Conservation (phyloP, 83 land plant genomes). For the Thuja plicata region DNA sequence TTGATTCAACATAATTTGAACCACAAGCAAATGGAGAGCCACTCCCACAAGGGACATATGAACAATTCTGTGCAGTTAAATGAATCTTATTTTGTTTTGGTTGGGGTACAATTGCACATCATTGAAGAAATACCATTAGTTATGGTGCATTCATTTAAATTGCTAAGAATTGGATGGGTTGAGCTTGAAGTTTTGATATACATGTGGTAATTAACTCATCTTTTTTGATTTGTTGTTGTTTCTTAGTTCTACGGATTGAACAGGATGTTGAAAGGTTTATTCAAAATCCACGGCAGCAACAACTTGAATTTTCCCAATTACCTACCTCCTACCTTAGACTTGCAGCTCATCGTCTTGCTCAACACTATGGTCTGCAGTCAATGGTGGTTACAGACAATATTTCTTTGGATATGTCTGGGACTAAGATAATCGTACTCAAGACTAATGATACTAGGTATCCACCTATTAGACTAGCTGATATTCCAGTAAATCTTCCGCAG, state of each 20-base stretch:
- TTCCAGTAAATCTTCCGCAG: slow-evolving; percentile 65
- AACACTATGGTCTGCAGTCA: slow-evolving; percentile 81
- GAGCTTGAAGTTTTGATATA: neutral
- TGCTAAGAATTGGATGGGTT: neutral
- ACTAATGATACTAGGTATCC: slow-evolving; percentile 67
- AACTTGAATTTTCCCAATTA: slow-evolving; percentile 74
- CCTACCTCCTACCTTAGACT: slow-evolving; percentile 83
- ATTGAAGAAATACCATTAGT: neutral
- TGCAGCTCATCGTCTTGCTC: slow-evolving; percentile 92
- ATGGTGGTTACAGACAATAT: slow-evolving; percentile 64
- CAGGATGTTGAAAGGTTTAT: slow-evolving; percentile 85
- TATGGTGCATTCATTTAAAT: neutral
- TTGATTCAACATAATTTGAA: too few relatives aligned
- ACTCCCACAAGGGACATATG: neutral
- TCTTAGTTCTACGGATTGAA: slow-evolving; percentile 76
- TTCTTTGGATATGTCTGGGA: slow-evolving; percentile 63
- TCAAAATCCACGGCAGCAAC: slow-evolving; percentile 65
- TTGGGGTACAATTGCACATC: neutral
- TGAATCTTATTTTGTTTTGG: neutral
- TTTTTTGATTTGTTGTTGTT: slow-evolving; percentile 4
- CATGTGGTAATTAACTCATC: neutral
- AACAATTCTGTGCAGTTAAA: neutral
- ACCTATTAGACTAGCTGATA: slow-evolving; percentile 79
- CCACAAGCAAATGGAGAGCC: too few relatives aligned
- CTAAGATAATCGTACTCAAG: slow-evolving; percentile 70